Evolutionary conservation across 345 rosid species (phyloP).

Genomic region (Physaria fendleri): DNA sequence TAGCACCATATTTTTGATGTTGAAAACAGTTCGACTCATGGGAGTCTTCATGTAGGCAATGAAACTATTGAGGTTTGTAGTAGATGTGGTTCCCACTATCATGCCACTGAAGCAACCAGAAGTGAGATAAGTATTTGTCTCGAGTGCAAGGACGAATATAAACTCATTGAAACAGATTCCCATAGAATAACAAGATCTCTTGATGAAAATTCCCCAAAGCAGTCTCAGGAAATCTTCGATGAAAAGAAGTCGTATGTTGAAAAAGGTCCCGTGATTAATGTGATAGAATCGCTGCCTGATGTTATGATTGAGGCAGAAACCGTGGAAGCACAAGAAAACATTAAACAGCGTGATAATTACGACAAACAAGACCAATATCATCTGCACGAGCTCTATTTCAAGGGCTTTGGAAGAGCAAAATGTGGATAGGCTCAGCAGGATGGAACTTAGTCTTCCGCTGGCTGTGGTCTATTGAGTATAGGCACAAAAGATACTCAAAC

Average conservation of each 20-base stretch:
- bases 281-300: slow-evolving; percentile 29
- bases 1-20: slow-evolving; percentile 31
- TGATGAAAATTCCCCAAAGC: slow-evolving; percentile 24
- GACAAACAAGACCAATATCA: slow-evolving; percentile 29
- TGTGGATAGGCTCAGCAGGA: slow-evolving; percentile 36
- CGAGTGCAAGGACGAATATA: slow-evolving; percentile 51
- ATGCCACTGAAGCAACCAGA: slow-evolving; percentile 34
- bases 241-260: slow-evolving; percentile 31
- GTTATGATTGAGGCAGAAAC: slow-evolving; percentile 30
- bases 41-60: slow-evolving; percentile 30
- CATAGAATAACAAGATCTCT: slow-evolving; percentile 27
- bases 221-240: slow-evolving; percentile 27
- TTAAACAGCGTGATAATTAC: slow-evolving; percentile 27
- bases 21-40: slow-evolving; percentile 43
- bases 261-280: slow-evolving; percentile 15
- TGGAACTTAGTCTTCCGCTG: slow-evolving; percentile 37
- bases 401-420: slow-evolving; percentile 32
- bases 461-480: slow-evolving; percentile 25
- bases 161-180: slow-evolving; percentile 24
- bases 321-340: slow-evolving; percentile 31
- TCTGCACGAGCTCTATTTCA: slow-evolving; percentile 29
- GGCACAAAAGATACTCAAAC: slow-evolving; percentile 32
- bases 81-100: slow-evolving; percentile 54
- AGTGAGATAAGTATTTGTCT: too few relatives aligned
- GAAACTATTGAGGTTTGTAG: slow-evolving; percentile 47